Conservation (phyloP, 805 yeast genomes). For the Wickerhamiella cacticola region DNA sequence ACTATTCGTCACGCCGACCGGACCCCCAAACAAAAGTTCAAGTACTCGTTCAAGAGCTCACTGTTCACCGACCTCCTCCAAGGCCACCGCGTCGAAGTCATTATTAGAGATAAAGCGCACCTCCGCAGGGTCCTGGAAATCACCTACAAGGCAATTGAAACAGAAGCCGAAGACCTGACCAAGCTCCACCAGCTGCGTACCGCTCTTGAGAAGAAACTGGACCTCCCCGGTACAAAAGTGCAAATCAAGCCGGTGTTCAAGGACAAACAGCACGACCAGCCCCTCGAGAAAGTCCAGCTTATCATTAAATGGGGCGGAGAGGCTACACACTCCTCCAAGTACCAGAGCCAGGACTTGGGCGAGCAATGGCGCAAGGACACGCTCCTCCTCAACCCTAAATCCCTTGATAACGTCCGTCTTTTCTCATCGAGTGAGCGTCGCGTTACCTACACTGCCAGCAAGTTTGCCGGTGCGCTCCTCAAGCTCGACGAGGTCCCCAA, state of each 20-base stretch:
- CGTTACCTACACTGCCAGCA: slow-evolving; percentile 82
- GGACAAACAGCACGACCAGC: slow-evolving; percentile 32
- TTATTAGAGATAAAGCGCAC: slow-evolving; percentile 80
- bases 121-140: slow-evolving; percentile 76
- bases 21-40: slow-evolving; percentile 96
- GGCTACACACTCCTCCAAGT: slow-evolving; percentile 93
- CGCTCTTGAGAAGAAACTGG: slow-evolving; percentile 79
- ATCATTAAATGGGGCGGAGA: slow-evolving; percentile 99
- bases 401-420: slow-evolving; percentile 72
- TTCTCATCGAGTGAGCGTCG: slow-evolving; percentile 91
- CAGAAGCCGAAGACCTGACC: slow-evolving; percentile 65
- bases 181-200: slow-evolving; percentile 65
- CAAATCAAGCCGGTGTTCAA: slow-evolving; percentile 69
- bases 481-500: slow-evolving; percentile 62
- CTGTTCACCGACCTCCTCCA: slow-evolving; percentile 74
- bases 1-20: slow-evolving; percentile 96
- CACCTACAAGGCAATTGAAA: slow-evolving; percentile 60
- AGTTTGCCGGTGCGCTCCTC: slow-evolving; percentile 68
- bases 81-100: slow-evolving; percentile 93
- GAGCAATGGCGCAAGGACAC: slow-evolving; percentile 91
- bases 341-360: slow-evolving; percentile 91
- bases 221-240: slow-evolving; percentile 90
- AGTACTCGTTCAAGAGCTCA: slow-evolving; percentile 83
- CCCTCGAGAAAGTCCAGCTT: slow-evolving; percentile 89
- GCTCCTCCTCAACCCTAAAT: slow-evolving; percentile 69